A percentile compares a stretch with the other conserved stretches of the same genome.
These are phyloP conservation scores for Penicillium occitanis DNA, from an alignment of 2,329 filamentous ascomycete genomes.

Conservation along the genomic window DNA sequence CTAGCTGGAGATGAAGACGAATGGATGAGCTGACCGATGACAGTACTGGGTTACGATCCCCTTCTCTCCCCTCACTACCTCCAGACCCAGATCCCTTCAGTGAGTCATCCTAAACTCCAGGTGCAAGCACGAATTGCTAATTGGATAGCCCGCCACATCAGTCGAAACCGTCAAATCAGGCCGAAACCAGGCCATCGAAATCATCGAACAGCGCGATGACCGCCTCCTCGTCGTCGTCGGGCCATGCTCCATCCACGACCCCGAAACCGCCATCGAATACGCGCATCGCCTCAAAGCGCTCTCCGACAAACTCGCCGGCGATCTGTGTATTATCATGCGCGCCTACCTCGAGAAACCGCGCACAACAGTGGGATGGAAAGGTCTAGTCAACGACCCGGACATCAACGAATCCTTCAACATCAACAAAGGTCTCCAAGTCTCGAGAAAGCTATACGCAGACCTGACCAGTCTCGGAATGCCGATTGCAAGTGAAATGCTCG, in stretches of 20 bases:
- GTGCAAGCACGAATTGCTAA: constrained; percentile 46
- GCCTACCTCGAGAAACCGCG: constrained; percentile 98
- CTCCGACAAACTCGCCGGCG: constrained; percentile 74
- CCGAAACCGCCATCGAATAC: constrained; percentile 83
- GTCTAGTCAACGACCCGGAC: constrained; percentile 97
- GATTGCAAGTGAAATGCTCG: constrained; percentile 96
- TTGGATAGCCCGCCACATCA: constrained; percentile 38
- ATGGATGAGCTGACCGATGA: constrained; percentile 2
- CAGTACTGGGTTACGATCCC: constrained; percentile 87
- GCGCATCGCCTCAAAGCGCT: constrained; percentile 73
- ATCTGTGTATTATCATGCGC: constrained; percentile 93
- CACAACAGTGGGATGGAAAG: constrained; percentile 98
- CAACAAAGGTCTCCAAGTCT: constrained; percentile 94
- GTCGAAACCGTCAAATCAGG: constrained; percentile 45
- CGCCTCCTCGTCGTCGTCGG: constrained; percentile 92
- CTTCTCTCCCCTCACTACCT: constrained; percentile 86
- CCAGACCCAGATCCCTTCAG: constrained; percentile 75
- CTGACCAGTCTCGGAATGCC: constrained; percentile 85
- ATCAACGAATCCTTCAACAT: constrained; percentile 98
- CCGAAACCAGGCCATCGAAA: constrained; percentile 62
- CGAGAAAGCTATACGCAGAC: constrained; percentile 90
- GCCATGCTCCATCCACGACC: constrained; percentile 97
- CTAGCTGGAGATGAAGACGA: too few relatives aligned
- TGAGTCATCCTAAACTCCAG: constrained; percentile 45
- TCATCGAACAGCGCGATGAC: constrained; percentile 74